Evolutionary conservation across 495 filamentous ascomycete species (phyloP).

Genomic region (Penicillium roqueforti): DNA sequence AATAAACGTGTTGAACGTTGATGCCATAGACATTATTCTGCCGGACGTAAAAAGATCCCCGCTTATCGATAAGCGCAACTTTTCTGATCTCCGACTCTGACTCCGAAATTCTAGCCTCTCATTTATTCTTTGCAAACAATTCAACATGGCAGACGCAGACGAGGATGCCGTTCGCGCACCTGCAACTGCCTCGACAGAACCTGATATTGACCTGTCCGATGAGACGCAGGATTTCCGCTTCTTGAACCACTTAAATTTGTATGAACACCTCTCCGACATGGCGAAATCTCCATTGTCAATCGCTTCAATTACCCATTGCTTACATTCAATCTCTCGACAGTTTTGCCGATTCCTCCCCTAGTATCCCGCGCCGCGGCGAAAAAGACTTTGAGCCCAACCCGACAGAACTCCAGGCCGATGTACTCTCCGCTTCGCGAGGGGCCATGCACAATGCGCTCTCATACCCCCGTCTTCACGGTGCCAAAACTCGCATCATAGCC

Average conservation of each 20-base stretch:
- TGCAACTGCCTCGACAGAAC: slow-evolving; percentile 26
- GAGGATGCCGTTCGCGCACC: slow-evolving; percentile 39
- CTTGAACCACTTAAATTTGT: slow-evolving; percentile 57
- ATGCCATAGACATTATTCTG: neutral
- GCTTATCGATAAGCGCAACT: slow-evolving; percentile 18
- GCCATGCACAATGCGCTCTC: slow-evolving; percentile 88
- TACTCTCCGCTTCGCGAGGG: slow-evolving; percentile 72
- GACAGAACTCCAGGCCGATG: slow-evolving; percentile 69
- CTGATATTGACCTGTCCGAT: slow-evolving; percentile 67
- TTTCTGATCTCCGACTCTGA: slow-evolving; percentile 1
- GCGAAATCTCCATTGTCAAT: neutral
- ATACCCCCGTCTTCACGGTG: slow-evolving; percentile 60
- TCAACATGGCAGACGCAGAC: slow-evolving; percentile 47
- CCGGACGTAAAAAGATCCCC: neutral
- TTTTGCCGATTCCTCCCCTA: slow-evolving; percentile 30
- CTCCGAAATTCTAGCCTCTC: neutral
- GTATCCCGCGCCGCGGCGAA: slow-evolving; percentile 74
- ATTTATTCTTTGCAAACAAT: neutral
- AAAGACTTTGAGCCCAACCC: slow-evolving; percentile 97
- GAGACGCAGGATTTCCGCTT: slow-evolving; percentile 87
- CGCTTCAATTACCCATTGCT: slow-evolving; percentile 4
- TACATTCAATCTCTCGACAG: slow-evolving; percentile 20
- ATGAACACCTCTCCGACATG: slow-evolving; percentile 13
- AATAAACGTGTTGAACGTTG: too few species aligned
- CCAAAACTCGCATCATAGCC: slow-evolving; percentile 52